Evolutionary conservation across 768 basidiomycete species (phyloP).

Genomic region (Russula virescens): DNA sequence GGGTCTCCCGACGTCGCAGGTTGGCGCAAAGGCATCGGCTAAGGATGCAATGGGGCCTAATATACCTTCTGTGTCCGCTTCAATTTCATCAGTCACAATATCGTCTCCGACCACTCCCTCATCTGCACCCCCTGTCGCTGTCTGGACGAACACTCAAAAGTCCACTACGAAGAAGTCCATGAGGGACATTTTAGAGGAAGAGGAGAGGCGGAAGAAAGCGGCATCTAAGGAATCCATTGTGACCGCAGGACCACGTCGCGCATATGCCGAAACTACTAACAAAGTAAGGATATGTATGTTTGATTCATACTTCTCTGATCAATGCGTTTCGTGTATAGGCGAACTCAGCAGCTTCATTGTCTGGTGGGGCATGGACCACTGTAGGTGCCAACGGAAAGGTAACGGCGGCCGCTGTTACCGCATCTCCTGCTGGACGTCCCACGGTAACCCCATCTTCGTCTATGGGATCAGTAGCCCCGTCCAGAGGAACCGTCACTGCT

Average conservation of each 20-base stretch:
- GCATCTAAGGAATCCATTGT: conserved; percentile 42
- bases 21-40: conserved; percentile 35
- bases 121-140: conserved; percentile 37
- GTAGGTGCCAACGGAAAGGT: conserved; percentile 76
- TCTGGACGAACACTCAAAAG: conserved; percentile 69
- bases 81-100: conserved; percentile 29
- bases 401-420: conserved; percentile 32
- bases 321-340: conserved; percentile 17
- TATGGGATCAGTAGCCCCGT: conserved; percentile 32
- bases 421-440: conserved; percentile 34
- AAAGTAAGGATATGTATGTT: conserved; percentile 44
- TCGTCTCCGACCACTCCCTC: conserved; percentile 26
- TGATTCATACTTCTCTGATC: conserved; percentile 5
- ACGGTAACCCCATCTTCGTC: conserved; percentile 35
- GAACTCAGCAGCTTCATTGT: conserved; percentile 26
- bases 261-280: conserved; percentile 72
- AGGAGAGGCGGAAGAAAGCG: conserved; percentile 75
- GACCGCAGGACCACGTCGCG: conserved; percentile 54
- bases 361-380: conserved; percentile 73
- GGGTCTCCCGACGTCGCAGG: conserved; percentile 84
- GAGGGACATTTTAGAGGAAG: conserved; percentile 99
- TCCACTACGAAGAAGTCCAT: conserved; percentile 76
- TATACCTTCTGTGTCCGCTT: conserved; percentile 41
- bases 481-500: conserved; percentile 17
- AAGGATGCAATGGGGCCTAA: conserved; percentile 34